These are phyloP conservation scores for Didymosphaeria variabile DNA, from an alignment of 2,329 filamentous ascomycete species.

Conservation along the genomic window DNA sequence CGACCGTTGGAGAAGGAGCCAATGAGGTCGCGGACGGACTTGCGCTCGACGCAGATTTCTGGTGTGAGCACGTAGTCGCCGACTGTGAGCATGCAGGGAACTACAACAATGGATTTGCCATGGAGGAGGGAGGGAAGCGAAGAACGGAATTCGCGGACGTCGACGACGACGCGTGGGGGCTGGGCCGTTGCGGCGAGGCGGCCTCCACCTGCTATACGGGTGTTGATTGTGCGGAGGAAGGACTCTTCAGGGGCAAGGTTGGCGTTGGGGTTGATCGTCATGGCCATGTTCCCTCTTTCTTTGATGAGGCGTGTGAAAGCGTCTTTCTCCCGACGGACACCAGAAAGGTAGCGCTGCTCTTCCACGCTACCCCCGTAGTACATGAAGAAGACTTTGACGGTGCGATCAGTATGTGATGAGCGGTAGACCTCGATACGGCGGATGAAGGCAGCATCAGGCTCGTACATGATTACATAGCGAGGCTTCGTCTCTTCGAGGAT, in stretches of 20 bases:
- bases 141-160: conserved; percentile 95
- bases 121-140: conserved; percentile 91
- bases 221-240: conserved; percentile 95
- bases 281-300: conserved; percentile 90
- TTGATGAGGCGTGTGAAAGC: conserved; percentile 94
- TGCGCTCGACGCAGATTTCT: conserved; percentile 91
- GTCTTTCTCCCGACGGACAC: conserved; percentile 94
- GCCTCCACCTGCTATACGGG: conserved; percentile 92
- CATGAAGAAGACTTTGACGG: conserved; percentile 93
- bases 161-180: conserved; percentile 90
- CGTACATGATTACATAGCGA: conserved; percentile 98
- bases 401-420: conserved; percentile 88
- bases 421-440: conserved; percentile 94
- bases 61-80: conserved; percentile 96
- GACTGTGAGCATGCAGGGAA: conserved; percentile 95
- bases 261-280: conserved; percentile 76
- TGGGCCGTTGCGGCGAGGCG: conserved; percentile 82
- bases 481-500: conserved; percentile 94
- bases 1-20: conserved; percentile 91
- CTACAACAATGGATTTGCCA: conserved; percentile 84
- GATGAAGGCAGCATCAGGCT: conserved; percentile 94
- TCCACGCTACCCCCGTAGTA: conserved; percentile 96
- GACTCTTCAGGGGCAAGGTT: conserved; percentile 84
- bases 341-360: conserved; percentile 90
- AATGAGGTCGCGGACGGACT: conserved; percentile 90